These are phyloP conservation scores for Rhynchospora pubera DNA, from an alignment of 176 grass and related monocot genomes.

Conservation along the genomic window DNA sequence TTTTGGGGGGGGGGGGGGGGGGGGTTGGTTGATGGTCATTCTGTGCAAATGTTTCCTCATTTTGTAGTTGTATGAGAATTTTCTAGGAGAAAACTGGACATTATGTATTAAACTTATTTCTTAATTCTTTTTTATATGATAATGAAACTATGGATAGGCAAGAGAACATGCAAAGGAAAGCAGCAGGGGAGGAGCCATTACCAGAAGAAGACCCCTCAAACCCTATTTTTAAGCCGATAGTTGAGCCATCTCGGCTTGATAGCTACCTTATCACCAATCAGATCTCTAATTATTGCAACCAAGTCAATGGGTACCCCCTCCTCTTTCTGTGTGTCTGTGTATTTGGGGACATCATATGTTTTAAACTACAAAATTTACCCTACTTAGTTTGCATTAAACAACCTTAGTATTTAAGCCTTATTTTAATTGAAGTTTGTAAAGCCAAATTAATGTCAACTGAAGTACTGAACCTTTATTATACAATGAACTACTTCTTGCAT, in stretches of 20 bases:
- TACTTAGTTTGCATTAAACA: too few relatives aligned
- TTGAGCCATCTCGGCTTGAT: slow-evolving; percentile 87
- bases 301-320: slow-evolving; percentile 68
- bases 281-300: slow-evolving; percentile 94
- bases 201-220: slow-evolving; percentile 95
- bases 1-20: too few relatives aligned
- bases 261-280: slow-evolving; percentile 96
- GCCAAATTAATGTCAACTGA: not conserved
- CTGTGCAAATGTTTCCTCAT: not conserved
- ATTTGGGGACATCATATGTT: not conserved
- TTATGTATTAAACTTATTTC: not conserved
- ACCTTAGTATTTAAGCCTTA: not conserved
- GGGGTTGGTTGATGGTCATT: too few relatives aligned
- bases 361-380: not conserved
- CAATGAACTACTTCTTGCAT: not conserved
- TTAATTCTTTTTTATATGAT: not conserved
- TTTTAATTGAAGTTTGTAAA: not conserved
- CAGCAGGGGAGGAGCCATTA: slow-evolving; percentile 86
- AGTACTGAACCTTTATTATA: not conserved
- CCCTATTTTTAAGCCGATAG: slow-evolving; percentile 85
- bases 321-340: too few relatives aligned
- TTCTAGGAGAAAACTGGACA: not conserved
- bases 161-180: slow-evolving; percentile 81
- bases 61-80: not conserved
- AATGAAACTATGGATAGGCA: slow-evolving; percentile 30